Base-by-base conservation (phyloP, 139 green algal genomes). In the Chlorella sorokiniana region DNA sequence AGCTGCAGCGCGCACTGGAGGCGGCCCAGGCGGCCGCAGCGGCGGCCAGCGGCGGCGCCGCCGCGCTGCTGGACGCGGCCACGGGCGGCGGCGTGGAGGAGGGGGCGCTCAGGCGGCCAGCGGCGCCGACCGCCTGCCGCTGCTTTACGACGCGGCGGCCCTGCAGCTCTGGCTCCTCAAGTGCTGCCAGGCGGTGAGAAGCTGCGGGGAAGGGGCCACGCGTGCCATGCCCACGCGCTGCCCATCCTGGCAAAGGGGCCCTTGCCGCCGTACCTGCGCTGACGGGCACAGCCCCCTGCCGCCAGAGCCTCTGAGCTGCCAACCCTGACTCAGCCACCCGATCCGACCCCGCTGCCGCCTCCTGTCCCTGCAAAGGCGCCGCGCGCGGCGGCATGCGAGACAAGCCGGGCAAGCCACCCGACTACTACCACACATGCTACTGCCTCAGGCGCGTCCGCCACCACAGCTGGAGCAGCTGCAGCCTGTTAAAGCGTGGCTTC, bases 371-470 rank as follows among this genome's bases (percentile, higher is more conserved):
- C 69, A 76, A 31, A 88, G 94, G 86, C 48, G 81, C 31, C 44
- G 78, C 6, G 96, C 44, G 78, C 6, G 96, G 96, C 40, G 97
- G 97, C 1, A 76, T 99, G 74, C 83, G 92, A 0, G 97, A 99
- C 88, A 99, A 99, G 90, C 97, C 97, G 18, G 95, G 95, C 56
- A 97, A 97, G 85, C 71, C 86, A 0, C 72, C 89, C 16, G 97
- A 99, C 90, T 98, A 94, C 77, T 99, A 99, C 84, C 97, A 99
- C 94, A 98, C 95, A 63, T 99, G 96, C 88, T 99, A 99, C 93
- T 98, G 94, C 86, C 83, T 99, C 22, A 95, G 73, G 73, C 54
- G 33, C 10, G 48, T 40, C 3, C n/a, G n/a, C n/a, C n/a, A n/a
- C n/a, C n/a, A n/a, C n/a, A n/a, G n/a, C n/a, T n/a, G n/a, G n/a